Evolutionary conservation across 192 early-diverging fungal species (phyloP).

Genomic region (Tieghemiomyces parasiticus): DNA sequence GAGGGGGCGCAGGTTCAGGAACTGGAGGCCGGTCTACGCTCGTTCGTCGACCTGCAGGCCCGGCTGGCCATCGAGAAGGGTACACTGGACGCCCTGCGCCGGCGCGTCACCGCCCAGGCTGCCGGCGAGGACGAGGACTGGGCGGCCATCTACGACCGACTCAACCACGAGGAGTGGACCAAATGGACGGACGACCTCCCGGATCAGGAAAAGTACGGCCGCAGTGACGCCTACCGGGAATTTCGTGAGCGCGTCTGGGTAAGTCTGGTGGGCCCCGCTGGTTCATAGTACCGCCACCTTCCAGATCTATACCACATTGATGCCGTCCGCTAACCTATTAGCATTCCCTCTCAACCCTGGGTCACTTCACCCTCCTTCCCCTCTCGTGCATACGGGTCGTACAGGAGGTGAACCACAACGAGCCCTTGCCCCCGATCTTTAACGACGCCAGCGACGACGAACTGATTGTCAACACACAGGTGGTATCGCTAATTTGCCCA

Average conservation of each 20-base stretch:
- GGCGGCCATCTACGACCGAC: background rate
- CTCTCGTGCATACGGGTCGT: background rate
- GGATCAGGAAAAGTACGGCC: constrained; percentile 1
- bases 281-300: background rate
- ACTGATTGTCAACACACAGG: background rate
- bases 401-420: constrained; percentile 3
- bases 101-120: background rate
- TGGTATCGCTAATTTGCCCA: background rate
- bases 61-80: constrained; percentile 1
- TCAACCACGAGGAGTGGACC: background rate
- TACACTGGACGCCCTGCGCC: background rate
- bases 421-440: background rate
- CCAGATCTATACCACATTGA: background rate
- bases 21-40: background rate
- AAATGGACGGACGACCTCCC: background rate
- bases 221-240: background rate
- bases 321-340: background rate
- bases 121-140: background rate
- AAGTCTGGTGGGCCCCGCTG: background rate
- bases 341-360: background rate
- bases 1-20: constrained; percentile 3
- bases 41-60: constrained; percentile 3
- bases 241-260: constrained; percentile 2
- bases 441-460: constrained; percentile 5
- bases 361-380: background rate